Percentiles rank a stretch among this genome's conserved stretches.
These are phyloP conservation scores for Xerocomellus chrysenteron DNA, from an alignment of 768 basidiomycete genomes.

Conservation along the genomic window DNA sequence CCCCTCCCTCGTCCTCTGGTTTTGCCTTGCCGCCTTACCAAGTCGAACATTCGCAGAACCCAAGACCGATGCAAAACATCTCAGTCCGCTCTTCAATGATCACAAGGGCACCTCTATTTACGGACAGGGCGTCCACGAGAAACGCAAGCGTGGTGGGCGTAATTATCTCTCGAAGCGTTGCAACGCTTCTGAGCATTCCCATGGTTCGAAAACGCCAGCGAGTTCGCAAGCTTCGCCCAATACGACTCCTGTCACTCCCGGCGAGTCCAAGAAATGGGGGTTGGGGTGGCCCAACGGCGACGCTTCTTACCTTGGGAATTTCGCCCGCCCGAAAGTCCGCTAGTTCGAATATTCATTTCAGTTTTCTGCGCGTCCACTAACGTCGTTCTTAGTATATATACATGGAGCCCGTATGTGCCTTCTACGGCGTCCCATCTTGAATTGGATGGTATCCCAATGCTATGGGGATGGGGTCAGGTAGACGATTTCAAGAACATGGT, in stretches of 20 bases:
- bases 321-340: constrained; percentile 42
- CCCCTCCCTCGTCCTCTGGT: constrained; percentile 7
- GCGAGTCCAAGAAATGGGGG: constrained; percentile 49
- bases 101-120: neutral
- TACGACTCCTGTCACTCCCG: neutral
- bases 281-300: constrained; percentile 67
- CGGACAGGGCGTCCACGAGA: constrained; percentile 7
- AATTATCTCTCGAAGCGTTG: constrained; percentile 17
- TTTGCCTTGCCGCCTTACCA: constrained; percentile 6
- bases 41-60: constrained; percentile 4
- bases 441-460: constrained; percentile 62
- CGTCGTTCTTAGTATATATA: constrained; percentile 47
- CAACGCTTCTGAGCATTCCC: constrained; percentile 9
- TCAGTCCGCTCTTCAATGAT: neutral
- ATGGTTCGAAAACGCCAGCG: neutral
- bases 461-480: constrained; percentile 64
- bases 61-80: neutral
- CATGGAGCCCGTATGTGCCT: constrained; percentile 62
- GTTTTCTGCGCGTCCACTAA: neutral
- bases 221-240: neutral
- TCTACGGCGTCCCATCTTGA: constrained; percentile 41
- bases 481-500: constrained; percentile 47
- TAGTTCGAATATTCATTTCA: constrained; percentile 35
- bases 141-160: constrained; percentile 16
- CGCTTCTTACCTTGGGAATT: constrained; percentile 48